A percentile compares a stretch with the other conserved stretches of the same genome.
Conservation (phyloP, 768 basidiomycete genomes). For the Tricholoma matsutake region DNA sequence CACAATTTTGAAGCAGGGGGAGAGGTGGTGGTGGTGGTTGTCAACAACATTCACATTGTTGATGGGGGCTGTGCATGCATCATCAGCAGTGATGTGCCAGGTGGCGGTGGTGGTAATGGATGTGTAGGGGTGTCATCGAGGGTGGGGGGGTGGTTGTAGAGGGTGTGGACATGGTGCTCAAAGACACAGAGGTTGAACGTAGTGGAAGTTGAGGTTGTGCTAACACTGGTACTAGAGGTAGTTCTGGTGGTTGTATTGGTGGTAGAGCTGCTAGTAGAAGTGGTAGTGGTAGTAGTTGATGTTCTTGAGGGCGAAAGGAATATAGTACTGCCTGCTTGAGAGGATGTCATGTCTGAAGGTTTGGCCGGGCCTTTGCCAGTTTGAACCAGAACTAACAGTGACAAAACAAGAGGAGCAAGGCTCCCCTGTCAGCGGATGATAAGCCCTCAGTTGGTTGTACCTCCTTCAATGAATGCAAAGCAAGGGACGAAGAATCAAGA, state of each 20-base stretch:
- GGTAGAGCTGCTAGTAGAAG: neutral
- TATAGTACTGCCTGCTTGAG: too few relatives aligned
- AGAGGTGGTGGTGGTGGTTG: too few relatives aligned
- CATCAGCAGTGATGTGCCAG: too few relatives aligned
- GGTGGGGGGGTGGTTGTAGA: slow-evolving; percentile 4
- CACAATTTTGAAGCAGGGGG: too few relatives aligned
- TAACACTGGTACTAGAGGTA: neutral
- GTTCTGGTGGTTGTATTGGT: neutral
- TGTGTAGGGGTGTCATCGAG: too few relatives aligned
- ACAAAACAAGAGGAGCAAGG: too few relatives aligned
- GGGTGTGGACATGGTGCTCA: neutral
- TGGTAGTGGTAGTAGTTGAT: neutral
- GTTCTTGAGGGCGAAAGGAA: neutral
- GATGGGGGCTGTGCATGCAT: too few relatives aligned
- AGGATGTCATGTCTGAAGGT: neutral
- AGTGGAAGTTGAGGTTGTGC: neutral
- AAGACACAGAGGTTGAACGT: neutral
- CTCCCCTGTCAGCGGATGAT: too few relatives aligned
- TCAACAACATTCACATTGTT: too few relatives aligned
- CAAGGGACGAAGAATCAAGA: slow-evolving; percentile 58
- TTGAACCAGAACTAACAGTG: neutral
- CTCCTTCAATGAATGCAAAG: slow-evolving; percentile 32
- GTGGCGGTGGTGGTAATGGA: too few relatives aligned
- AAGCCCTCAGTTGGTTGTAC: too few relatives aligned
- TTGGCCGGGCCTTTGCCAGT: neutral